Evolutionary conservation across 306 rosid genomes (phyloP), one percentile per base, ranked within the genome.

Genomic region (Crotalaria pallida): DNA sequence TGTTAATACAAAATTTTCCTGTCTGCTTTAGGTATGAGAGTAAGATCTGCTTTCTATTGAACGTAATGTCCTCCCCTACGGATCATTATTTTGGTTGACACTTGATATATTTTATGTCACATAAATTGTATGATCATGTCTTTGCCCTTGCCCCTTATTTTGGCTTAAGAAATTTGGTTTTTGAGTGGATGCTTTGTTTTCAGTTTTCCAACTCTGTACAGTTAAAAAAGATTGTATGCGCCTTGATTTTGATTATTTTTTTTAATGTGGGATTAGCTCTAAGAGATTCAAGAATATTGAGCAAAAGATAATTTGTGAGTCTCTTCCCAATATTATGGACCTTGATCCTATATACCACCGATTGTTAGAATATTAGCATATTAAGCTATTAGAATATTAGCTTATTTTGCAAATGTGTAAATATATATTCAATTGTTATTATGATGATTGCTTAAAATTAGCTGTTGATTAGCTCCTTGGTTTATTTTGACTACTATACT

Each of bases 241-340:
- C 24, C 59, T 52, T 77, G 67, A 60, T 63, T 70, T 58, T 67
- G 16, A 23, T 48, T 75, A 50, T 65, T 22, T 10, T n/a, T 75
- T 59, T 45, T n/a, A n/a, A 36, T 77, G 26, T 34, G 70, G 49
- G 12, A 65, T 40, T 56, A 57, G 56, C 27, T 45, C 57, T 22
- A 55, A 49, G 11, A 22, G 5, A 50, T 72, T 61, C 43, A 2
- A 21, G 71, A 55, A 31, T 26, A 53, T 40, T 51, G 5, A 19
- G 48, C 11, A 77, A 71, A 53, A 23, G 31, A 53, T 77, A 65
- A 44, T 76, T 38, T 10, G 24, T 36, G 24, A 11, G 36, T 47
- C 6, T 6, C 2, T 52, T 66, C 19, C 16, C 34, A 67, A 29
- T 36, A 16, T 10, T 75, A 26, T 67, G 69, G 36, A 58, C 47